These are phyloP conservation scores for Neolentinus lepideus DNA, from an alignment of 1,284 basidiomycete genomes.

Conservation along the genomic window DNA sequence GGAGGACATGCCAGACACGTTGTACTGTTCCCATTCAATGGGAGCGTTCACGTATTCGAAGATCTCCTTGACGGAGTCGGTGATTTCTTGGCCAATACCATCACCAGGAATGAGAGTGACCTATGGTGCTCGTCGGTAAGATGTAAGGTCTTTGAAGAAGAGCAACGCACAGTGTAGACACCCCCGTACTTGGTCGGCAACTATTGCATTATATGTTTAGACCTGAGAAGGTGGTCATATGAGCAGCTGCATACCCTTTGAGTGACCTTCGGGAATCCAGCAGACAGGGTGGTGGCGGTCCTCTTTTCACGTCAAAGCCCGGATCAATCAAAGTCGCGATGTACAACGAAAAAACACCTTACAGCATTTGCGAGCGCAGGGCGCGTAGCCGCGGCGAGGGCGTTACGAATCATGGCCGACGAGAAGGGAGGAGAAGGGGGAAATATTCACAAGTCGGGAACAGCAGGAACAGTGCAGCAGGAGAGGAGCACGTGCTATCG, in stretches of 20 bases:
- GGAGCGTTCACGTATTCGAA: conserved; percentile 97
- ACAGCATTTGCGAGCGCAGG: conserved; percentile 48
- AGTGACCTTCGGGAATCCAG: conserved; percentile 71
- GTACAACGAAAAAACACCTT: conserved; percentile 14
- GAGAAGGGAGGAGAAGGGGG: conserved; percentile 18
- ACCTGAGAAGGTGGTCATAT: neutral
- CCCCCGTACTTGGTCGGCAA: conserved; percentile 94
- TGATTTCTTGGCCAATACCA: conserved; percentile 96
- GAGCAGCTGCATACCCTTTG: conserved; percentile 45
- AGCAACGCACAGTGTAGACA: conserved; percentile 68
- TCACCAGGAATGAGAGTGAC: conserved; percentile 95
- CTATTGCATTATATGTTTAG: conserved; percentile 30
- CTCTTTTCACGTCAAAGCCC: conserved; percentile 34
- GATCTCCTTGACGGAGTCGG: conserved; percentile 98
- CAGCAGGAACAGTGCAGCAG: conserved; percentile 11
- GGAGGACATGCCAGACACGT: conserved; percentile 95
- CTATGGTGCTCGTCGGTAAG: conserved; percentile 27
- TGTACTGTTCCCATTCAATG: conserved; percentile 99
- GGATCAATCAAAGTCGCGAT: neutral
- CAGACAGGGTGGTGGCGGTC: conserved; percentile 73
- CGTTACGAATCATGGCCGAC: conserved; percentile 60
- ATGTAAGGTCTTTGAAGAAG: no score
- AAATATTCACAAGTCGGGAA: conserved; percentile 17
- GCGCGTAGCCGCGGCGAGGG: conserved; percentile 48
- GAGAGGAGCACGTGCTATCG: conserved; percentile 1